Evolutionary conservation across 306 rosid species (phyloP), one percentile per base, ranked within the genome.

Genomic region (Dryas alaskensis): DNA sequence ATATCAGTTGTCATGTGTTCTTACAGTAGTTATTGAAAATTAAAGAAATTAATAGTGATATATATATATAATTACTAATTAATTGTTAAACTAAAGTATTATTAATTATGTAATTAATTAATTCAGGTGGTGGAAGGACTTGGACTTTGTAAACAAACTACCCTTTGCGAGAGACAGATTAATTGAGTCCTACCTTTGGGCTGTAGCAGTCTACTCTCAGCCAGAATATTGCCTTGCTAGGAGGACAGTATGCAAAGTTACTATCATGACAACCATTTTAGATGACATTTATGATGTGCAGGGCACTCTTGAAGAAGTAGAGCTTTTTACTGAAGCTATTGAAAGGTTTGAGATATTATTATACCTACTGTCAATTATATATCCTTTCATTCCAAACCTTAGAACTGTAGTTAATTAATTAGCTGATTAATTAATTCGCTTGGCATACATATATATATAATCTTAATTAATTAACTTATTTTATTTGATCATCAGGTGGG

Each of bases 81-180:
- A 19, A 19, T 19, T 19, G 19, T 19, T 19, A 19, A 0, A 19
- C 19, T 19, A 19, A 19, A 19, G 19, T 19, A 19, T 19, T 19
- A 19, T 19, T 19, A 19, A 19, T 19, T 19, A 19, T 19, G 19
- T 19, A 19, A 19, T 19, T 19, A 19, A 19, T 19, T 19, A 19
- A 27, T 55, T 37, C 14, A 67, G 89, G 75, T 86, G 92, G 92
- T 87, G 88, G 89, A 83, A 81, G 10, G 79, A 78, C 19, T 72
- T 86, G 31, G 77, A 83, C 42, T 40, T 73, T 11, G 7, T 44
- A 55, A 73, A 0, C 5, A 76, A 73, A n/a, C 76, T 80, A 8
- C 69, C 90, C 0, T 87, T 78, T 78, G 65, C 67, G 4, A 77
- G 88, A 47, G 85, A 85, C 58, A 81, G 96, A 67, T 8, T 27